A percentile compares a stretch with the other conserved stretches of the same genome.
These are phyloP conservation scores for Zygoascus flipseniorum DNA, from an alignment of 805 yeast genomes.

Conservation along the genomic window DNA sequence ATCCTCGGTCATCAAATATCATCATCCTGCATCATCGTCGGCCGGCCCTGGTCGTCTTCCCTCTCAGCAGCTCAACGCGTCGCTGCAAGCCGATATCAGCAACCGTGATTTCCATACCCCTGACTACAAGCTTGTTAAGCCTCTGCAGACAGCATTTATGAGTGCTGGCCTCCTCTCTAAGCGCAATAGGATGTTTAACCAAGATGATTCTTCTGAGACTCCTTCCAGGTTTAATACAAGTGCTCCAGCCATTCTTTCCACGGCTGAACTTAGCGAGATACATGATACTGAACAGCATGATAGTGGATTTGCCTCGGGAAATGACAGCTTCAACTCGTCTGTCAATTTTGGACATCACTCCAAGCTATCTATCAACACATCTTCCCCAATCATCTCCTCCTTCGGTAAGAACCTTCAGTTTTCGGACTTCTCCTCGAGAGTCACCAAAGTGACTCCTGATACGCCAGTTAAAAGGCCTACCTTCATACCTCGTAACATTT, in stretches of 20 bases:
- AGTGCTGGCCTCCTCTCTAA: conserved; percentile 65
- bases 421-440: background rate
- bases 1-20: conserved; percentile 4
- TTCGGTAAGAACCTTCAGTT: background rate
- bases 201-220: background rate
- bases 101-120: conserved; percentile 37
- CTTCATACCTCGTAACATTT: background rate
- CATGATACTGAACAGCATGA: background rate
- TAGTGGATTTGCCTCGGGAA: background rate
- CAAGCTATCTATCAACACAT: background rate
- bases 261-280: background rate
- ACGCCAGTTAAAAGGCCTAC: conserved; percentile 3
- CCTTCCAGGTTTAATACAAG: background rate
- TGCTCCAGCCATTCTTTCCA: conserved; percentile 3
- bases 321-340: background rate
- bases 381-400: background rate
- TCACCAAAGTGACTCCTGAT: background rate
- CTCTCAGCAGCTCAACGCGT: conserved; percentile 12
- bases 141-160: conserved; percentile 76
- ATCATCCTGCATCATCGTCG: conserved; percentile 8
- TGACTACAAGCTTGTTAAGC: conserved; percentile 64
- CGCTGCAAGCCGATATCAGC: conserved; percentile 11
- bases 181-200: conserved; percentile 37
- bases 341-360: background rate
- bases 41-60: conserved; percentile 5